Percentiles rank a stretch among this genome's conserved stretches.
Conservation (phyloP, 179 eudicot species). For the Heliamphora pulchella region DNA sequence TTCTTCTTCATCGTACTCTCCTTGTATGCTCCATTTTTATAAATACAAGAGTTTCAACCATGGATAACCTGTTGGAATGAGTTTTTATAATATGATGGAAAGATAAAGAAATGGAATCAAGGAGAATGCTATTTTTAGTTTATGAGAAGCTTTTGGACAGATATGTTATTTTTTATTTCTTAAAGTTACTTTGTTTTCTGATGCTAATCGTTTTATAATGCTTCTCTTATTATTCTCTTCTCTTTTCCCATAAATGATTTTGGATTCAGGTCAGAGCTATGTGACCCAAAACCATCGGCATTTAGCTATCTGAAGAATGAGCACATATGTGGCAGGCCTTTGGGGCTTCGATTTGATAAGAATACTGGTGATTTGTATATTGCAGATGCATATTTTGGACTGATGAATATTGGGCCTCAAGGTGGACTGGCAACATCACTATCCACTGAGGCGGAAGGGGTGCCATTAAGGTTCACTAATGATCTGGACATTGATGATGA, state of each 20-base stretch:
- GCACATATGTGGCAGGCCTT: slow-evolving; percentile 77
- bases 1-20: too few species aligned
- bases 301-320: slow-evolving; percentile 64
- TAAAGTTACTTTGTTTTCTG: too few species aligned
- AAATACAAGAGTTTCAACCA: too few species aligned
- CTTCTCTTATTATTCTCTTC: not conserved
- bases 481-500: slow-evolving; percentile 85
- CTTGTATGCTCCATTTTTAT: too few species aligned
- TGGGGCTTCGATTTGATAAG: slow-evolving; percentile 57
- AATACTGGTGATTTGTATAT: slow-evolving; percentile 72
- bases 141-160: too few species aligned
- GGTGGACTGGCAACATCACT: slow-evolving; percentile 84
- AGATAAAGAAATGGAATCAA: too few species aligned
- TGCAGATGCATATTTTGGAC: slow-evolving; percentile 78
- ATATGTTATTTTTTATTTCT: too few species aligned
- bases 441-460: slow-evolving; percentile 74
- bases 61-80: too few species aligned
- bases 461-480: slow-evolving; percentile 72
- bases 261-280: slow-evolving; percentile 53
- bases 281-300: slow-evolving; percentile 63
- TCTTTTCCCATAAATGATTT: slow-evolving; percentile 7
- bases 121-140: too few species aligned
- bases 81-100: too few species aligned
- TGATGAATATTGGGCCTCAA: slow-evolving; percentile 88
- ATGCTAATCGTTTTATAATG: too few species aligned